Base-by-base conservation (phyloP, 2,329 filamentous ascomycete genomes). In the Aspergillus candidus region DNA sequence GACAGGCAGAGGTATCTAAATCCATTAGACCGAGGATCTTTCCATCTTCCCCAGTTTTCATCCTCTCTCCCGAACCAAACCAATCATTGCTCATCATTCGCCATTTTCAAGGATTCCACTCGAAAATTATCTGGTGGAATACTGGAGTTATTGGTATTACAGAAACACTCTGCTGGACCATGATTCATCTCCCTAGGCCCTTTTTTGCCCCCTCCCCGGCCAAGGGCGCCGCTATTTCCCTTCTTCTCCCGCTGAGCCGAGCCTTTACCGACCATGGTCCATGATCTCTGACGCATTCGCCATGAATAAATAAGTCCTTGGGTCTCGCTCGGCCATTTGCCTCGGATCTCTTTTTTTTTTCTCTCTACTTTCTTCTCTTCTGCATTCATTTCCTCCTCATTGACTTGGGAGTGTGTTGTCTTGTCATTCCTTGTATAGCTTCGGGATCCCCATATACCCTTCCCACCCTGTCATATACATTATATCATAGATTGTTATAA, bases 11-110 rank as follows among this genome's bases (percentile, higher is more conserved):
- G 15, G 18, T 2, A 10, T 27, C 22, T 8, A 4, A 27, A 48
- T 51, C 63, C 63, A 57, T 66, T 66, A 61, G 62, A 63, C 63
- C 63, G 63, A 66, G 63, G 63, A 66, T 63, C 61, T 52, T 39
- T 50, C 46, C 30, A 18, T 27, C 22, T 27, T 27, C 22, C 22
- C 36, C 38, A 52, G 52, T 48, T 53, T 62, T 52, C 60, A 63
- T 65, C 62, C 62, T 63, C 59, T 65, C 55, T 65, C 50, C 62
- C 62, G 62, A 65, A 56, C 53, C 54, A 52, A 7, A 4, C 51
- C 49, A 49, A 34, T n/a, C 22, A 35, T n/a, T 18, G 40, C 50
- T 56, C 49, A 29, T 58, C 54, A 58, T 53, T 51, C 22, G 35
- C 45, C 52, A 53, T 53, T 53, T 48, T 44, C 47, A 52, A 58